Conservation (phyloP, 1,284 basidiomycete genomes). For the Naganishia cerealis region DNA sequence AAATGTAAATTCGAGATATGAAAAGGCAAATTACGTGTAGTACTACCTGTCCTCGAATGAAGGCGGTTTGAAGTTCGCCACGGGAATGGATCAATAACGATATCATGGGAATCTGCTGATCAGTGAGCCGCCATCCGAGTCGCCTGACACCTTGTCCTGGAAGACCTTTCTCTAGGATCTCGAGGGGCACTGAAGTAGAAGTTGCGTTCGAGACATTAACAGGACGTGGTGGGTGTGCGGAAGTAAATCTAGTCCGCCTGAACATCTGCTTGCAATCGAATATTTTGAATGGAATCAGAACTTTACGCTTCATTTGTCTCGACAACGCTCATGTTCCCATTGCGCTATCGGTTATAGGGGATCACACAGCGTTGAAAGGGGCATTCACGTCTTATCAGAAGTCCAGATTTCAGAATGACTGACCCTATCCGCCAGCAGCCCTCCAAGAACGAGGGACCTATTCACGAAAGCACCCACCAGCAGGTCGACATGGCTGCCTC, state of each 20-base stretch:
- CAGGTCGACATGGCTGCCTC: neutral
- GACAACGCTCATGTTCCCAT: neutral
- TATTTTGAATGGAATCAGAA: neutral
- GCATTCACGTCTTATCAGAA: neutral
- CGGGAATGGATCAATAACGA: too few relatives aligned
- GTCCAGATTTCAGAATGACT: neutral
- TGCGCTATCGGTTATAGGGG: too few relatives aligned
- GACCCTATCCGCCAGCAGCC: neutral
- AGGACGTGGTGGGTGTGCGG: neutral
- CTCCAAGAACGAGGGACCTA: neutral
- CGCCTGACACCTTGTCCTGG: too few relatives aligned
- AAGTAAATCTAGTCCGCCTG: neutral
- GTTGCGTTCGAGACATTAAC: too few relatives aligned
- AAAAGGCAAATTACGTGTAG: neutral
- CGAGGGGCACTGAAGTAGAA: neutral
- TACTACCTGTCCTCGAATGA: neutral
- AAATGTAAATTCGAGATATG: neutral
- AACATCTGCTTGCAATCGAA: neutral
- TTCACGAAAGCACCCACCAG: neutral
- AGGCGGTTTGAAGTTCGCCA: neutral
- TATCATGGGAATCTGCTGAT: too few relatives aligned
- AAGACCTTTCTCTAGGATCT: neutral
- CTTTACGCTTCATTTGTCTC: neutral
- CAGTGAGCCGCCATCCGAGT: too few relatives aligned
- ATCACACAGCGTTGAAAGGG: too few relatives aligned